Evolutionary conservation across 2,329 filamentous ascomycete genomes (phyloP).

Genomic region (Malbranchea zuffiana): DNA sequence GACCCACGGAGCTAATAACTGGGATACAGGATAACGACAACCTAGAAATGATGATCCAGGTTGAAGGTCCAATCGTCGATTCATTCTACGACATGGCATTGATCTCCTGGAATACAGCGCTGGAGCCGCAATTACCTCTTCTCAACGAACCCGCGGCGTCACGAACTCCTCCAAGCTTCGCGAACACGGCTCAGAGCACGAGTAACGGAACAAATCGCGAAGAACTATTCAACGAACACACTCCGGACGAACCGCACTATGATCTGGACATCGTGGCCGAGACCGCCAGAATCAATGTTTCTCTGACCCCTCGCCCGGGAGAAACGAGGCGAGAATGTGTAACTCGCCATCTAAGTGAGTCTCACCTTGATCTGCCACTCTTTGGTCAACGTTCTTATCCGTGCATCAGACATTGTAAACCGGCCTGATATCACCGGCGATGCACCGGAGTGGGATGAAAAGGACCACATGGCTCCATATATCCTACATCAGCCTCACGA

Average conservation of each 20-base stretch:
- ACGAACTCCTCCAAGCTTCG: constrained; percentile 18
- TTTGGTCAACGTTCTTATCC: constrained; percentile 3
- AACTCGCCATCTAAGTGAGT: constrained; percentile 50
- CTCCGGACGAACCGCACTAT: constrained; percentile 50
- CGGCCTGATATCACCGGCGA: constrained; percentile 42
- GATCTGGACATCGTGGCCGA: constrained; percentile 52
- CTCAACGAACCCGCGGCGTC: constrained; percentile 40
- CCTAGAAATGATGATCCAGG: constrained; percentile 66
- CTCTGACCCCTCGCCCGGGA: constrained; percentile 39
- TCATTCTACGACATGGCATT: constrained; percentile 63
- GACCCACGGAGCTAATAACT: too few species aligned
- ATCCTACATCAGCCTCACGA: constrained; percentile 44
- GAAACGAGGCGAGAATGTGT: constrained; percentile 50
- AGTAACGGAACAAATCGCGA: too few species aligned
- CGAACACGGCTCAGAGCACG: not conserved
- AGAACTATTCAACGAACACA: constrained; percentile 38
- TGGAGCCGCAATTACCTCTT: constrained; percentile 51
- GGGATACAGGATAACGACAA: constrained; percentile 56
- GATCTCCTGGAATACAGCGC: constrained; percentile 56
- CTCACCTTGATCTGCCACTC: constrained; percentile 1
- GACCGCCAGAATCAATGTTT: constrained; percentile 49
- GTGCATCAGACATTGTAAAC: constrained; percentile 40
- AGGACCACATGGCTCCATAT: constrained; percentile 56
- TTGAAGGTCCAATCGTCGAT: constrained; percentile 68
- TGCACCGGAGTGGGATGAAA: constrained; percentile 44